Conservation (phyloP, 805 yeast species). For the Candida andamanensis region DNA sequence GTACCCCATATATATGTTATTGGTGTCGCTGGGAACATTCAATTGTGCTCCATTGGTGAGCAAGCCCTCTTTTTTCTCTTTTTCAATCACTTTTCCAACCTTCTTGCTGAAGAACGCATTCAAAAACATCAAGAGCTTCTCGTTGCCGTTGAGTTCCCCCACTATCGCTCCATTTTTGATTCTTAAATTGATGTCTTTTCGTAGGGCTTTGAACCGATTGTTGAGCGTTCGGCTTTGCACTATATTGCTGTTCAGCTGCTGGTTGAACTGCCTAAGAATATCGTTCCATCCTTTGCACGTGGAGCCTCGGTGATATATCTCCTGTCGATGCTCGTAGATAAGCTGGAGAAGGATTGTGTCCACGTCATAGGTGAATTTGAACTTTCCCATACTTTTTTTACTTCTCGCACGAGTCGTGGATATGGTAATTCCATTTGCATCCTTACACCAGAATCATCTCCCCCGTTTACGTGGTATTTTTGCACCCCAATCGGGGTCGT, state of each 20-base stretch:
- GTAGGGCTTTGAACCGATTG: conserved; percentile 18
- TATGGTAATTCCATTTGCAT: too few relatives aligned
- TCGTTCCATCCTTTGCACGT: conserved; percentile 22
- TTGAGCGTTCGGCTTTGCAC: conserved; percentile 22
- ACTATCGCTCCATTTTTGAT: conserved; percentile 6
- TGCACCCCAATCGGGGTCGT: too few relatives aligned
- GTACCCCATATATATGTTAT: too few relatives aligned
- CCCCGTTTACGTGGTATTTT: too few relatives aligned
- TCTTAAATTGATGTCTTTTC: conserved; percentile 17
- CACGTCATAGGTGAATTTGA: conserved; percentile 21
- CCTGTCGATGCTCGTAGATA: conserved; percentile 15
- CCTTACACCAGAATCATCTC: too few relatives aligned
- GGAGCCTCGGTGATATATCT: conserved; percentile 22
- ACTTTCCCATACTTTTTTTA: too few relatives aligned
- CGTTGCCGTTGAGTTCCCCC: conserved; percentile 18
- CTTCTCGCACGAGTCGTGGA: too few relatives aligned
- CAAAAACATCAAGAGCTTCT: conserved; percentile 14
- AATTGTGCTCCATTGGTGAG: too few relatives aligned
- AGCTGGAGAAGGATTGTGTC: conserved; percentile 18
- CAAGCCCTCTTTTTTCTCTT: conserved; percentile 7
- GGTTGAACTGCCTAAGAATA: conserved; percentile 19
- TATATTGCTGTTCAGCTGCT: conserved; percentile 12
- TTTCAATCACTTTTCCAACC: conserved; percentile 9
- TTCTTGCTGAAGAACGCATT: conserved; percentile 11
- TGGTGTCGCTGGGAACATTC: too few relatives aligned